These are phyloP conservation scores for Cornus kousa DNA, from an alignment of 148 eudicot genomes.

Conservation along the genomic window DNA sequence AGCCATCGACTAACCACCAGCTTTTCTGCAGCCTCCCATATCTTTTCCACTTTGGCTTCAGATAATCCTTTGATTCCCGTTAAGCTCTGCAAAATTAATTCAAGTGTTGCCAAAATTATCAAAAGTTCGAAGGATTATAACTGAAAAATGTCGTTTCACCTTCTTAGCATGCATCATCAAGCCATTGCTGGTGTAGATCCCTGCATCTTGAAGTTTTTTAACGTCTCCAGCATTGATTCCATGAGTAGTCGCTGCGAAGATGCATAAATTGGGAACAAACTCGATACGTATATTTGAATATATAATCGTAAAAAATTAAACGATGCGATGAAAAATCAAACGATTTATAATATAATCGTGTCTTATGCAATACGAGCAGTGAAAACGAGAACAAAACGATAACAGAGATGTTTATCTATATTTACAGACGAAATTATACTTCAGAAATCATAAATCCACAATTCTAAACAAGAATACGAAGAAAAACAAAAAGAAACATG, in stretches of 20 bases:
- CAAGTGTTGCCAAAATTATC: neutral
- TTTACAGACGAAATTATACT: neutral
- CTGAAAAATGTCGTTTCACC: constrained; percentile 29
- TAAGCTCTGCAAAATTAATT: constrained; percentile 45
- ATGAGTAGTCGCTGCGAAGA: constrained; percentile 61
- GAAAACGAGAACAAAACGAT: too few relatives aligned
- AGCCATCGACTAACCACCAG: constrained; percentile 86
- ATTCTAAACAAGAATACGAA: neutral
- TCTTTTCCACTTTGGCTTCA: constrained; percentile 98
- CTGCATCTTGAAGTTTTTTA: constrained; percentile 94
- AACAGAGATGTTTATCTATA: neutral
- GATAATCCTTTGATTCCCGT: constrained; percentile 96
- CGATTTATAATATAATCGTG: too few relatives aligned
- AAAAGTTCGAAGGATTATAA: neutral
- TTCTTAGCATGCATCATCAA: constrained; percentile 98
- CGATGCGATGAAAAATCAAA: too few relatives aligned
- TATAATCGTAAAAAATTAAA: too few relatives aligned
- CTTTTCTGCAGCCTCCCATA: constrained; percentile 97
- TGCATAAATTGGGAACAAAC: neutral
- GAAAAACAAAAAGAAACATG: too few relatives aligned
- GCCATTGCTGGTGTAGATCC: constrained; percentile 92
- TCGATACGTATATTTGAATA: too few relatives aligned
- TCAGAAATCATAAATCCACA: neutral
- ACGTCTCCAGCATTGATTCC: constrained; percentile 98
- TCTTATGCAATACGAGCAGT: too few relatives aligned